Base-by-base conservation (phyloP, 352 stramenopile species). In the Pythium utonaiense region DNA sequence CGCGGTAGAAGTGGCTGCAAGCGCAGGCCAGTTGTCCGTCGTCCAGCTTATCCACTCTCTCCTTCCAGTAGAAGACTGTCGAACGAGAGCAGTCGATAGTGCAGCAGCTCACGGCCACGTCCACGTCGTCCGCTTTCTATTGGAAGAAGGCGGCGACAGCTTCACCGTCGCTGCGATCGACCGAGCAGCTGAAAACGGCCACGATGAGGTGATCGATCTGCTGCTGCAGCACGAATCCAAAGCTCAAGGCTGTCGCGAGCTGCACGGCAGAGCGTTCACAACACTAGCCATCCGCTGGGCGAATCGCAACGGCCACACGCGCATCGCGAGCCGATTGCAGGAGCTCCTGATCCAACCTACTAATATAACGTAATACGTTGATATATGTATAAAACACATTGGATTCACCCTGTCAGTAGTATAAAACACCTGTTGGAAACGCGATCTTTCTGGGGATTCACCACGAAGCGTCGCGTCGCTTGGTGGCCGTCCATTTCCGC, bases 161-260 rank as follows among this genome's bases (percentile, higher is more conserved):
- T 75, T 65, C 22, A 78, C 73, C 3, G 62, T 79, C 16, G 64
- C 66, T 19, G 75, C 73, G 1, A 66, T 84, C 28, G 72, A 80
- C 52, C 54, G 68, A 42, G 75, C 75, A 1, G 69, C 69, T 2
- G 70, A 78, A 40, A 70, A 74, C 38, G 75, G 75, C 17, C 66
- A 79, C 31, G 19, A 66, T 17, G 12, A 52, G 0, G 61, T 81
- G 9, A 66, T 81, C 1, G 49, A 62, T 33, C 73, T 78, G 24
- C 71, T 76, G 22, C 45, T 66, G 47, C 69, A 58, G 25, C 53
- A 13, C 44, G 69, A 33, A 55, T 17, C 6, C 60, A 75, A 51
- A 67, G 69, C 69, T 63, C 52, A 73, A 62, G 27, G 59, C 55
- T 21, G 8, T 24, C 19, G 57, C 21, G 17, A 33, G 27, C 19